Base-by-base conservation (phyloP, 208 protist genomes). In the Trypanosomatidae sp. region DNA sequence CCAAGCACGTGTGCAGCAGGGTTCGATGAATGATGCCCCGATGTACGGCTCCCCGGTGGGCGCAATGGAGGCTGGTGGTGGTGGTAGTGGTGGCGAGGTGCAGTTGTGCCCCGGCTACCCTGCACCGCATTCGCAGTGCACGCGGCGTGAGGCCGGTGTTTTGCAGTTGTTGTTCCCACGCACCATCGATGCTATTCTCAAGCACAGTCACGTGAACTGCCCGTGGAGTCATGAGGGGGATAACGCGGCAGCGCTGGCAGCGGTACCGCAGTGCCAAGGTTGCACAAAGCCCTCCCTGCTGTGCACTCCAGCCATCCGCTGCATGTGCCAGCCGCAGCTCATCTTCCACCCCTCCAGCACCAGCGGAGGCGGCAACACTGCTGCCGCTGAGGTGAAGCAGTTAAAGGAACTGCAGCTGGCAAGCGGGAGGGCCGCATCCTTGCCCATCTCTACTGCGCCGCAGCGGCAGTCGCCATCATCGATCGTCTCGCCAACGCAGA, bases 291-390 rank as follows among this genome's bases (percentile, higher is more conserved):
- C 89, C 3, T 91, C 86, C 15, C 74, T 94, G 64, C 84, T 95
- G 67, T 93, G 89, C 78, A 77, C 86, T 8, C 83, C 83, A 7
- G 74, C 85, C 69, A 84, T 89, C 10, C 67, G 59, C 15, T 58
- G 81, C 68, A 86, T 94, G 78, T 95, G 83, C 69, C 74, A 91
- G 52, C 74, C 91, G 22, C 88, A 92, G 76, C 88, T 86, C 36
- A 49, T 84, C 25, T 92, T 93, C 69, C 74, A 79, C 64, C 25
- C 52, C 43, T 65, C 58, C 10, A 56, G 13, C 58, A 39, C 39
- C 3, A 30, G 36, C 36, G 19, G 46, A 39, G 36, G 15, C 73
- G 71, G 52, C 28, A 56, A 2, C 47, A 41, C 17, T 19, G 64
- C 49, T 28, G 44, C 19, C 53, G 49, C 17, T 19, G 41, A 13